Base-by-base conservation (phyloP, 2,329 filamentous ascomycete species). In the Cladosporium colombiae region DNA sequence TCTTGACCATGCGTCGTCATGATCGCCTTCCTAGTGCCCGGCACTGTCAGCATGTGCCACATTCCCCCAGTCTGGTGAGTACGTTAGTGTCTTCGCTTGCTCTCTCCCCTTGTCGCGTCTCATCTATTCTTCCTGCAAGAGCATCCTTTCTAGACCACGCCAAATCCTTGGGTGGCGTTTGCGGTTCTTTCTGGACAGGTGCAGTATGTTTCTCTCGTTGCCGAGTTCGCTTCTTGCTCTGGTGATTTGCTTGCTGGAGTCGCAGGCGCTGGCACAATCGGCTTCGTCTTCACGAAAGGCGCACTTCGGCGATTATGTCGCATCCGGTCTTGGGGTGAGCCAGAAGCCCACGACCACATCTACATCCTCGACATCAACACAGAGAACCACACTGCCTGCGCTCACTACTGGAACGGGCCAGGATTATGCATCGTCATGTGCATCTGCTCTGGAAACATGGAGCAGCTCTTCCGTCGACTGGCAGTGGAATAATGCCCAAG, bases 201-300 rank as follows among this genome's bases (percentile, higher is more conserved):
- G 61, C 40, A 65, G 29, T 23, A 65, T 65, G 31, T 53, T 65
- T 29, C 49, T 44, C 10, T 60, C 55, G 25, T 35, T 65, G 18
- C 63, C 63, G 37, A 56, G 46, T 31, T 65, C 63, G 63, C 57
- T 65, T 18, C 31, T 60, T 44, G 55, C 56, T 29, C 33, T 65
- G 44, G 35, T 53, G 14, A 8, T 59, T 27, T 60, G 55, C 33
- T 14, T 65, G 33, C 35, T 65, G 63, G 55, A 60, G 10, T 23
- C 23, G 2, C 29, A 14, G 11, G 63, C 37, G 16, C 49, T 46
- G 35, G 61, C 61, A 33, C 25, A 49, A 16, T 44, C 63, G 35
- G 21, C 27, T 18, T 55, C 49, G 31, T 46, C 63, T 40, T 60
- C 46, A 6, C 44, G 52, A 11, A 29, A 29, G 31, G 55, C 29